phyloP scores from a whole-genome alignment of 805 yeast species.

The Ogataea saltuana region DNA sequence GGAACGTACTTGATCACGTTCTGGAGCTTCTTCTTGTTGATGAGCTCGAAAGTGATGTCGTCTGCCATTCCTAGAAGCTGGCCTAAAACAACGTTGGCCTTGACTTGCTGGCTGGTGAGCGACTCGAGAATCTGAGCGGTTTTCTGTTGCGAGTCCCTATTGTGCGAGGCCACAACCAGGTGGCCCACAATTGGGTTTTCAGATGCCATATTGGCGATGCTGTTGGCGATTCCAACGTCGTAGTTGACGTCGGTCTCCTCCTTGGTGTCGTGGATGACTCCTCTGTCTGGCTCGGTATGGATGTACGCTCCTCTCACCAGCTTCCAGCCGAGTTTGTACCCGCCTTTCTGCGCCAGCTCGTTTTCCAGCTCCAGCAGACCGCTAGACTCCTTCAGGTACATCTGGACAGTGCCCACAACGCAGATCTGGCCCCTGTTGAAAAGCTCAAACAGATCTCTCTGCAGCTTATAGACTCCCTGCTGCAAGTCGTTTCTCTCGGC shows the following conservation, averaged over 20 bases:
- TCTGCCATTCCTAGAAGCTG: constrained; percentile 97
- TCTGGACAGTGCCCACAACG: constrained; percentile 89
- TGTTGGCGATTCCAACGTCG: constrained; percentile 64
- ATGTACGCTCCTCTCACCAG: constrained; percentile 95
- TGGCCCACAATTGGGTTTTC: constrained; percentile 56
- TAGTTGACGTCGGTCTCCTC: constrained; percentile 77
- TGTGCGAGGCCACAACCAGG: constrained; percentile 90
- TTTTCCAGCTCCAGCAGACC: constrained; percentile 63
- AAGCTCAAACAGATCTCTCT: constrained; percentile 72
- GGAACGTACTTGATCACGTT: constrained; percentile 93
- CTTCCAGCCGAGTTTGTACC: constrained; percentile 80
- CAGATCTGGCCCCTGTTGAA: constrained; percentile 69
- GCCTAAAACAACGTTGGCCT: constrained; percentile 75
- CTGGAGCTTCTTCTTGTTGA: constrained; percentile 59
- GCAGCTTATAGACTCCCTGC: constrained; percentile 88
- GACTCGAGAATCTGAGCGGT: constrained; percentile 58
- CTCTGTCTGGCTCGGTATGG: constrained; percentile 79
- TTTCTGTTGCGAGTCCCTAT: constrained; percentile 69
- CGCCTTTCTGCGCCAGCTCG: constrained; percentile 56
- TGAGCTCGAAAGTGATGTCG: constrained; percentile 74
- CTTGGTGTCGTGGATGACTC: constrained; percentile 73
- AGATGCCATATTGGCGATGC: constrained; percentile 59
- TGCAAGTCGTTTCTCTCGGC: constrained; percentile 91
- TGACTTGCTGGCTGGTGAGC: constrained; percentile 31
- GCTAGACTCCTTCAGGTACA: constrained; percentile 78